Percentiles rank a stretch among this genome's conserved stretches.
Conservation (phyloP, 192 early-diverging fungal species). For the Coemansia sp. region DNA sequence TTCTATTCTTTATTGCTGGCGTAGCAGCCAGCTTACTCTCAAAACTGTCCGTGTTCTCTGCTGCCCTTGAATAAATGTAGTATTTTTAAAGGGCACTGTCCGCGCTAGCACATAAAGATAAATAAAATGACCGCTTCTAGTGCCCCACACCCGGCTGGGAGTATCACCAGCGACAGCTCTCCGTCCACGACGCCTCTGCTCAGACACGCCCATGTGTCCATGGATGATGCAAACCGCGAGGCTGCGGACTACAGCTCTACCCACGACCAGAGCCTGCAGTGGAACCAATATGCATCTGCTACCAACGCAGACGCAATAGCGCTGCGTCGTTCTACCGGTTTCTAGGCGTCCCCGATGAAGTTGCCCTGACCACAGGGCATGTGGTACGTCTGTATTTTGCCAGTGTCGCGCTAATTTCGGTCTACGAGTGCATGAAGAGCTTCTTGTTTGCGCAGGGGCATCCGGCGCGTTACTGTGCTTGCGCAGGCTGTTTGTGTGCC, state of each 20-base stretch:
- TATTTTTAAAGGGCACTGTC: too few species aligned
- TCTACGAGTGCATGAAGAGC: slow-evolving; percentile 82
- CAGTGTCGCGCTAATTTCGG: slow-evolving; percentile 68
- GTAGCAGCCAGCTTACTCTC: too few species aligned
- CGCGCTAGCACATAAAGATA: too few species aligned
- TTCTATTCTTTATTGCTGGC: too few species aligned
- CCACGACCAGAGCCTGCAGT: neutral
- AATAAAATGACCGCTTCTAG: neutral
- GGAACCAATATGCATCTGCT: neutral
- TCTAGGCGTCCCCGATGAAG: slow-evolving; percentile 58
- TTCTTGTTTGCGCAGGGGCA: slow-evolving; percentile 90
- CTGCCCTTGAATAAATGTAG: too few species aligned
- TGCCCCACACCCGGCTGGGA: neutral
- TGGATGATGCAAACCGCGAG: neutral
- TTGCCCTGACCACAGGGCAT: slow-evolving; percentile 67
- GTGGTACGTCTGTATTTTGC: slow-evolving; percentile 70
- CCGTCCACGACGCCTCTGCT: slow-evolving; percentile 10
- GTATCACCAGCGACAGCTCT: neutral
- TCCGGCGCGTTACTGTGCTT: slow-evolving; percentile 78
- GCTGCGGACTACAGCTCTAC: neutral
- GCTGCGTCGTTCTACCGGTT: slow-evolving; percentile 21
- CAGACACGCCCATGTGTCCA: neutral
- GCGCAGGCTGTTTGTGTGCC: slow-evolving; percentile 70
- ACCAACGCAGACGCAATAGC: neutral
- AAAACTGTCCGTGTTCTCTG: too few species aligned